Base-by-base conservation (phyloP, 768 basidiomycete genomes). In the Hortiboletus flavorubellus region DNA sequence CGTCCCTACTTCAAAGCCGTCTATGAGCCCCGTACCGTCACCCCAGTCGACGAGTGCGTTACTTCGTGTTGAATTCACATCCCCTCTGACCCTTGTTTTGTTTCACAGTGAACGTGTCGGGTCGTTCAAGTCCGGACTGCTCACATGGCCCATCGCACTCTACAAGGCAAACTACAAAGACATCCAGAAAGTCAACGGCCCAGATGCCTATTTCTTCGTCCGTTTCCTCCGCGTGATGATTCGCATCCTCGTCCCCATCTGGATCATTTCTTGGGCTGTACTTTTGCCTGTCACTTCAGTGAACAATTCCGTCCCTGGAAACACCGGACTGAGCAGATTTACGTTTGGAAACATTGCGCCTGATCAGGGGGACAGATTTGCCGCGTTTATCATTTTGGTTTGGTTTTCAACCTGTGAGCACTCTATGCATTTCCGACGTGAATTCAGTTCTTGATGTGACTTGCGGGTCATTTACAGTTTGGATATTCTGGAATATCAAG, bases 131-230 rank as follows among this genome's bases (percentile, higher is more conserved):
- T 55, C 68, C 15, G 73, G 73, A 10, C 59, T 82, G 18, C 71
- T 91, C 23, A 65, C 77, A 34, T 95, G 91, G 92, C 87, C 89
- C 2, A 55, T 80, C 18, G 77, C 82, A 1, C 70, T 94, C 18
- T 85, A 74, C 72, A 76, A 75, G 2, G 78, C 86, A 2, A 81
- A 92, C 64, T 83, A 85, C 64, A 72, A 72, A 30, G 78, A 76
- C 23, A 83, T 91, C 54, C 79, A 84, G 55, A 73, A 75, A 41
- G 78, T 81, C 41, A 94, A 93, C 58, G 93, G 93, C 29, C 76
- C 89, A 54, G 96, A 98, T 68, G 90, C 93, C 15, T 99, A 96
- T 74, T 87, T 95, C 66, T 99, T 90, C 63, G 86, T 97, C 43
- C 88, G 93, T 50, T 98, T 91, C 70, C 77, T 91, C 30, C 83